Evolutionary conservation across 306 rosid species (phyloP).

Genomic region (Lathyrus oleraceus): DNA sequence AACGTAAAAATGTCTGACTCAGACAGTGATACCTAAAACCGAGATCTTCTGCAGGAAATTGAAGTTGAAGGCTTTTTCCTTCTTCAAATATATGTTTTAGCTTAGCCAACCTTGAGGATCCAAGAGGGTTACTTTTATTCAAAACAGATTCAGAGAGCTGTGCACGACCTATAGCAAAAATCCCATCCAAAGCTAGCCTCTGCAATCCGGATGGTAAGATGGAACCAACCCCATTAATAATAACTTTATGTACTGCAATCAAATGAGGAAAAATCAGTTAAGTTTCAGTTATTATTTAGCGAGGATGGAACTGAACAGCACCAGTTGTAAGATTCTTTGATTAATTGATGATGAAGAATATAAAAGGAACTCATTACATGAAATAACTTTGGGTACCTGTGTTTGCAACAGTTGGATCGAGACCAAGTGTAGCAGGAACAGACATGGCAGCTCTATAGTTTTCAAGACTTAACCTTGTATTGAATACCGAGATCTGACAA

Average conservation of each 20-base stretch:
- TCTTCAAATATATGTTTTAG: conserved; percentile 80
- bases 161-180: conserved; percentile 78
- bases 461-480: conserved; percentile 75
- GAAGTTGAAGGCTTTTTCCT: conserved; percentile 97
- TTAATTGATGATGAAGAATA: conserved; percentile 19
- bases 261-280: conserved; percentile 27
- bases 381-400: conserved; percentile 55
- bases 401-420: conserved; percentile 84
- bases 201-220: conserved; percentile 71
- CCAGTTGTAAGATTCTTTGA: conserved; percentile 18
- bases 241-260: conserved; percentile 67
- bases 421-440: conserved; percentile 93
- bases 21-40: conserved; percentile 70
- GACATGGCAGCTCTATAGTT: conserved; percentile 94
- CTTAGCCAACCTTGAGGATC: conserved; percentile 75
- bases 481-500: conserved; percentile 74
- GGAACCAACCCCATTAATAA: conserved; percentile 65
- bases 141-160: conserved; percentile 73
- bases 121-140: conserved; percentile 78
- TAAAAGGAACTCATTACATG: conserved; percentile 18
- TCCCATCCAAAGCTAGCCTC: conserved; percentile 78
- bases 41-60: conserved; percentile 97
- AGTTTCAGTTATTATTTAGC: conserved; percentile 26
- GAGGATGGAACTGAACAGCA: conserved; percentile 21
- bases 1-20: conserved; percentile 29